These are phyloP conservation scores for Pythium pyrilobum DNA, from an alignment of 352 stramenopile genomes.

Conservation along the genomic window DNA sequence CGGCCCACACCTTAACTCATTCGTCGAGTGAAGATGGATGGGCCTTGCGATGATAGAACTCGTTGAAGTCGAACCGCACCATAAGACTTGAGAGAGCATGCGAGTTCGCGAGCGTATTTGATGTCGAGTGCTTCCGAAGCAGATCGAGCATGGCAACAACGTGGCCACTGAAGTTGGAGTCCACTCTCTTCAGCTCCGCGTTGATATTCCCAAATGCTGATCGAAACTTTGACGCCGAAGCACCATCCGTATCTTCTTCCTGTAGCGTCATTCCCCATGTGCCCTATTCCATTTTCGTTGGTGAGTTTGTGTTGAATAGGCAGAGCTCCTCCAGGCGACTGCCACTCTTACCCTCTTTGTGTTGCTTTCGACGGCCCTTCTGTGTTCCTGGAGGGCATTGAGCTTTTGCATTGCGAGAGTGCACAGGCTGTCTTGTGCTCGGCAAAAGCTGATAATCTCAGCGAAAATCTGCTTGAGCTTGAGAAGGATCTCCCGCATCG, in stretches of 20 bases:
- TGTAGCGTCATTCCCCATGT: conserved; percentile 55
- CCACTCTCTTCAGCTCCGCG: conserved; percentile 33
- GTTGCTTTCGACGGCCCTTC: conserved; percentile 44
- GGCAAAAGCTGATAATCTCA: conserved; percentile 81
- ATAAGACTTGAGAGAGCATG: conserved; percentile 84
- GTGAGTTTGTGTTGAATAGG: too few species aligned
- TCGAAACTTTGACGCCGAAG: conserved; percentile 7
- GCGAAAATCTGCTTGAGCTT: conserved; percentile 81
- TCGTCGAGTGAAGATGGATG: conserved; percentile 32
- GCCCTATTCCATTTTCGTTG: conserved; percentile 22
- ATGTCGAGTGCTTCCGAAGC: conserved; percentile 27
- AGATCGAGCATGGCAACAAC: conserved; percentile 71
- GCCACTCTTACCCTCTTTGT: conserved; percentile 27
- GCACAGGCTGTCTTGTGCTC: conserved; percentile 78
- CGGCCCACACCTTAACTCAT: conserved; percentile 12
- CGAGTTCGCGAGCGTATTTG: conserved; percentile 30
- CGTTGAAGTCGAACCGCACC: conserved; percentile 91
- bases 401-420: conserved; percentile 69
- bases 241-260: conserved; percentile 34
- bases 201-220: conserved; percentile 17
- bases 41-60: conserved; percentile 76
- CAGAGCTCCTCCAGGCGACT: too few species aligned
- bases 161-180: conserved; percentile 45
- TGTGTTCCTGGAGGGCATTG: conserved; percentile 46
- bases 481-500: conserved; percentile 60